Percentiles rank a stretch among this genome's conserved stretches.
Evolutionary conservation across 2,329 filamentous ascomycete species (phyloP).

Genomic region (Pyricularia grisea): DNA sequence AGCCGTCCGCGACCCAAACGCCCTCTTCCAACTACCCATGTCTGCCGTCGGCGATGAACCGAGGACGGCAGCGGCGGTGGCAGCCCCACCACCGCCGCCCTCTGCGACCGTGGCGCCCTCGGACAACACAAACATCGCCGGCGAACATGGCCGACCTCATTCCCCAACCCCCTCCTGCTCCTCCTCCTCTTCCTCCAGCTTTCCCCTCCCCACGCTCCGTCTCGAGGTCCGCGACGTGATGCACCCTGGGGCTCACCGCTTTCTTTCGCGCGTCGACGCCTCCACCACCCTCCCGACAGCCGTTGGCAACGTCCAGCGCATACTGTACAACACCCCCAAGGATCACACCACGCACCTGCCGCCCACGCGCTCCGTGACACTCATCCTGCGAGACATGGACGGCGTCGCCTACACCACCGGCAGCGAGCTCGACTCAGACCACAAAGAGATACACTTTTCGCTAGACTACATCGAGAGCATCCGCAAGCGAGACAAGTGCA

Average conservation of each 20-base stretch:
- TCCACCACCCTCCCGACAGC: constrained; percentile 51
- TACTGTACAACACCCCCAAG: constrained; percentile 54
- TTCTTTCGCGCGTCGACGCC: constrained; percentile 58
- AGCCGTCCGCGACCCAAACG: neutral
- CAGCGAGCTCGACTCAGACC: constrained; percentile 66
- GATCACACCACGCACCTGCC: constrained; percentile 33
- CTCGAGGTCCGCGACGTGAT: constrained; percentile 49
- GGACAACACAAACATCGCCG: neutral
- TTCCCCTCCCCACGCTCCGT: constrained; percentile 45
- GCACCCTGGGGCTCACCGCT: constrained; percentile 52
- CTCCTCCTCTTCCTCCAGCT: constrained; percentile 12
- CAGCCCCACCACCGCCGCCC: neutral
- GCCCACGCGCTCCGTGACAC: constrained; percentile 74
- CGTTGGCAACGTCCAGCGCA: constrained; percentile 57
- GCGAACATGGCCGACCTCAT: constrained; percentile 4
- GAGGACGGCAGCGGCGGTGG: neutral
- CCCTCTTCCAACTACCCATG: neutral
- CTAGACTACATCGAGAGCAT: constrained; percentile 59
- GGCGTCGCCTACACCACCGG: constrained; percentile 89
- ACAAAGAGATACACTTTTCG: constrained; percentile 90
- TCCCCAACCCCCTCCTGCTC: neutral
- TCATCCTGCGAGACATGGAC: constrained; percentile 68
- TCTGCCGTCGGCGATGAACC: neutral
- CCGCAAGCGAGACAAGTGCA: constrained; percentile 31
- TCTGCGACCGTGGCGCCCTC: neutral